Evolutionary conservation across 2,329 filamentous ascomycete species (phyloP).

Genomic region (Aureobasidium sp.): DNA sequence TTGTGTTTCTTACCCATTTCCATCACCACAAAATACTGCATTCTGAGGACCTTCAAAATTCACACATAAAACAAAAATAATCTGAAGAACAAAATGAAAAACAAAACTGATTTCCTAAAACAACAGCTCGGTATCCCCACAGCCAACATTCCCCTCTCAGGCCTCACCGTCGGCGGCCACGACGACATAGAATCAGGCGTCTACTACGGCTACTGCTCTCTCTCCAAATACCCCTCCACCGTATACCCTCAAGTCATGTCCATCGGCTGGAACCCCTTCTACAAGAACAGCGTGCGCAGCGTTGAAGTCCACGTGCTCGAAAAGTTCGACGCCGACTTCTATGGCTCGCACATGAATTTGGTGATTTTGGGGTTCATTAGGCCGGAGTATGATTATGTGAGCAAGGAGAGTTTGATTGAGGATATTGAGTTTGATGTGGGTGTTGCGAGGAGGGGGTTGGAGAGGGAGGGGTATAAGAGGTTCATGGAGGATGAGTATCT

Average conservation of each 20-base stretch:
- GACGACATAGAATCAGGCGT: conserved; percentile 65
- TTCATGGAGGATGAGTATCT: conserved; percentile 45
- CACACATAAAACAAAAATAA: too few species aligned
- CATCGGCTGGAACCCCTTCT: conserved; percentile 96
- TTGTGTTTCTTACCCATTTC: neutral
- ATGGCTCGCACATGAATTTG: conserved; percentile 70
- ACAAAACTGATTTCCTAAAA: neutral
- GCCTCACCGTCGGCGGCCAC: conserved; percentile 63
- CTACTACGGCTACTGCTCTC: conserved; percentile 86
- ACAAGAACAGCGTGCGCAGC: conserved; percentile 79
- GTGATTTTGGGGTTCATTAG: conserved; percentile 81
- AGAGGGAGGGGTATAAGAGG: conserved; percentile 52
- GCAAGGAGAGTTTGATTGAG: conserved; percentile 71
- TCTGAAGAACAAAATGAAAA: neutral
- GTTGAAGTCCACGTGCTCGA: conserved; percentile 64
- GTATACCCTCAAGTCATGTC: conserved; percentile 87
- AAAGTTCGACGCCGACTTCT: conserved; percentile 73
- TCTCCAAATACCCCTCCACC: conserved; percentile 35
- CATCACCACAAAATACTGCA: neutral
- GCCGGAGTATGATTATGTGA: conserved; percentile 81
- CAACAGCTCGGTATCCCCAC: conserved; percentile 85
- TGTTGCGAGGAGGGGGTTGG: conserved; percentile 68
- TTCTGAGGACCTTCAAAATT: too few species aligned
- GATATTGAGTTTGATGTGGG: conserved; percentile 88
- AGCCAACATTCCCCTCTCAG: conserved; percentile 69